These are phyloP conservation scores for Trifolium fragiferum DNA, from an alignment of 306 rosid species.

Conservation along the genomic window DNA sequence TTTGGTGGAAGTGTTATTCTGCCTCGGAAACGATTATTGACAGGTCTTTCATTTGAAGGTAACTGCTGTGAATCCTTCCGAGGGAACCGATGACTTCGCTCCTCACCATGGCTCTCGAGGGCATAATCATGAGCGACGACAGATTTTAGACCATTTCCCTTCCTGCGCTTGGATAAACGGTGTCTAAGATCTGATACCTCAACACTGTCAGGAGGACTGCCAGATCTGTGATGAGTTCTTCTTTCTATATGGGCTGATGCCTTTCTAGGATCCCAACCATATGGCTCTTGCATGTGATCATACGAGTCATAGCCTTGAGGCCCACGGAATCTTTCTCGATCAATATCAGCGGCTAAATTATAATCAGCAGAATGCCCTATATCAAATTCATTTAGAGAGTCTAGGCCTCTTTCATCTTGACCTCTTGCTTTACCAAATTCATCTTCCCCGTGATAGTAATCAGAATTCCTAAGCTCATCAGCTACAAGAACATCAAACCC, in stretches of 20 bases:
- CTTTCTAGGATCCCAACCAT: constrained; percentile 75
- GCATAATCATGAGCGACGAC: constrained; percentile 67
- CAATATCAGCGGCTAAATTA: constrained; percentile 67
- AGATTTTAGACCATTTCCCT: constrained; percentile 77
- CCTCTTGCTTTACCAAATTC: constrained; percentile 70
- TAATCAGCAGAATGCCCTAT: constrained; percentile 67
- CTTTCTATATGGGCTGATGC: constrained; percentile 66
- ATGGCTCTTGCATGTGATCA: constrained; percentile 74
- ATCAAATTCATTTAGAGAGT: constrained; percentile 72
- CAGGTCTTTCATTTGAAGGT: constrained; percentile 60
- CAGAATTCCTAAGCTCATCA: constrained; percentile 83
- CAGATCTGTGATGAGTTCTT: constrained; percentile 65
- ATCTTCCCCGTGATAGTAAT: constrained; percentile 77
- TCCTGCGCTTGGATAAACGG: constrained; percentile 80
- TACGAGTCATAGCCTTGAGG: constrained; percentile 64
- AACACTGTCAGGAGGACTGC: constrained; percentile 80
- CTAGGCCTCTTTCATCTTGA: constrained; percentile 73
- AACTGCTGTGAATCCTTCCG: constrained; percentile 60
- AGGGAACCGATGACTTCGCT: constrained; percentile 52
- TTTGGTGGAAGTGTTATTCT: constrained; percentile 78
- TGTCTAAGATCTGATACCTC: constrained; percentile 76
- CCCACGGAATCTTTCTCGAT: constrained; percentile 61
- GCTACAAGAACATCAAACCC: constrained; percentile 99
- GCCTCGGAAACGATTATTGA: constrained; percentile 78
- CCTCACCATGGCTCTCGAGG: constrained; percentile 58